Evolutionary conservation across 345 rosid species (phyloP), one percentile per base, ranked within the genome.

Genomic region (Pelargonium nanum): DNA sequence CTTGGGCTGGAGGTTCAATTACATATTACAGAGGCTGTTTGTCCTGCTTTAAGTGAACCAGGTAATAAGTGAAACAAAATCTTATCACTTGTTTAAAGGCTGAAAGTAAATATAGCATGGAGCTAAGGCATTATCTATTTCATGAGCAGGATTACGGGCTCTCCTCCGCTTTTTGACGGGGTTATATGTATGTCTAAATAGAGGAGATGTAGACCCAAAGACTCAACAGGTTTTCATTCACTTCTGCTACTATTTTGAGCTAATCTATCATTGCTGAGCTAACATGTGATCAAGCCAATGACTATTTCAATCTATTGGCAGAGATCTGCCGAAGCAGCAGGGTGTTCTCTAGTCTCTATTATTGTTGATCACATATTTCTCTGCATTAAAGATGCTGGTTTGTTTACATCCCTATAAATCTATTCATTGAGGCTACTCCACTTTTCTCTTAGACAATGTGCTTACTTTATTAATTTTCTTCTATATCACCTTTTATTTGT

Each of bases 41-140:
- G 97, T 74, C 99, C 99, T 68, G 92, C 99, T 51, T 73, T 93
- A 73, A 93, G 97, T 74, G 99, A 93, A 76, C 99, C 99, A 68
- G 99, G 99, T 93, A 72, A 65, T 58, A 54, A 51, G 5, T 40
- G 9, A 40, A 40, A 40, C 48, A 40, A 15, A 6, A 40, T 40
- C 48, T 6, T 40, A 40, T 12, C 17, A 12, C 15, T 40, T 40
- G 48, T 40, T 40, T 40, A 8, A 6, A 15, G 9, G 48, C 48
- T 40, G 48, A 17, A 17, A 40, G 15, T 40, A 40, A 28, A 40
- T 40, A 7, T 40, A 2, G 17, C 16, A 28, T 40, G 48, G 48
- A 12, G 16, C 15, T 40, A n/a, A n/a, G n/a, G n/a, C n/a, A 40
- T 40, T 40, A 62, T 21, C 28, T 20, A 62, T 70, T 68, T 26